Conservation (phyloP, 495 filamentous ascomycete species). For the Podospora pseudoanserina region DNA sequence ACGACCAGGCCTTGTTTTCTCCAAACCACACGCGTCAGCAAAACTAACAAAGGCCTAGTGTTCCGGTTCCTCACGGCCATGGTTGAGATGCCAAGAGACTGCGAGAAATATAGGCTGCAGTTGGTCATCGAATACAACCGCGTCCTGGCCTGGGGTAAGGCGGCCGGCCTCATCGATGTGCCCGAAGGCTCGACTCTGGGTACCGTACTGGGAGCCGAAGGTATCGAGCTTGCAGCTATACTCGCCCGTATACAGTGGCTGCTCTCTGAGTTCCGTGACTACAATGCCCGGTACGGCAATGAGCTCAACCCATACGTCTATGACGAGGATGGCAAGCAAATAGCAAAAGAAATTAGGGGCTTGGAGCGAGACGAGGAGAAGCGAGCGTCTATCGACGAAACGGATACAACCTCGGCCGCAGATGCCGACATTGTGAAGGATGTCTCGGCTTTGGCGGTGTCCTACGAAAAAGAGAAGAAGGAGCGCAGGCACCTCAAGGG, state of each 20-base stretch:
- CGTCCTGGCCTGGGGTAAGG: conserved; percentile 34
- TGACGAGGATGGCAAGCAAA: conserved; percentile 1
- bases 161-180: conserved; percentile 31
- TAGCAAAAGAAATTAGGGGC: not conserved
- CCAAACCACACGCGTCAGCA: too few species aligned
- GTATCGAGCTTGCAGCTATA: conserved; percentile 31
- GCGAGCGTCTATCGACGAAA: not conserved
- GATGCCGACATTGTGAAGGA: conserved; percentile 25
- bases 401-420: conserved; percentile 11
- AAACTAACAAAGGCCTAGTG: conserved; percentile 9
- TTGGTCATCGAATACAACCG: conserved; percentile 38
- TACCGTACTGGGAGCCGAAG: conserved; percentile 24
- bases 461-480: conserved; percentile 29
- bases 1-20: too few species aligned
- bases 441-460: conserved; percentile 30
- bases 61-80: conserved; percentile 34
- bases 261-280: conserved; percentile 31
- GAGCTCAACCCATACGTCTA: conserved; percentile 19
- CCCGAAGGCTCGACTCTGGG: conserved; percentile 27
- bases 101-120: conserved; percentile 32
- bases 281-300: conserved; percentile 33
- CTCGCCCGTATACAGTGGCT: conserved; percentile 33
- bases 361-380: not conserved
- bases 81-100: conserved; percentile 34
- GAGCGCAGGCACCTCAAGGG: conserved; percentile 21